These are phyloP conservation scores for Cerrena zonata DNA, from an alignment of 1,284 basidiomycete genomes.

Conservation along the genomic window DNA sequence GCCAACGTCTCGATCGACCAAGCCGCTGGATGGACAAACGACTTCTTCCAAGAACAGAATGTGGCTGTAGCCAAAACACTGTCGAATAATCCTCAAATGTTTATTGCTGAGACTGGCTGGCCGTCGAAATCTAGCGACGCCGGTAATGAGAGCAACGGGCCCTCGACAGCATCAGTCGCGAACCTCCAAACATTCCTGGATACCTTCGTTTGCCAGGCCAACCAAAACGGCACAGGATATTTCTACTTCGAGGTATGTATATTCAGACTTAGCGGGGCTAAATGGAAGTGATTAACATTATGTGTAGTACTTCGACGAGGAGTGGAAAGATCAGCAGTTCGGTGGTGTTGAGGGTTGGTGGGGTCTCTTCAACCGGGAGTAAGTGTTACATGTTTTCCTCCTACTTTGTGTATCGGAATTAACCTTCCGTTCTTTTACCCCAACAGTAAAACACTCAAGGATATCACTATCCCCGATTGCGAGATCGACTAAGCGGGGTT, in stretches of 20 bases:
- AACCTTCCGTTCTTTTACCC: constrained; percentile 14
- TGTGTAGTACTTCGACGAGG: constrained; percentile 73
- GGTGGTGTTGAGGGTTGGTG: constrained; percentile 82
- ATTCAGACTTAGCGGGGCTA: background rate
- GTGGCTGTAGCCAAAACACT: constrained; percentile 42
- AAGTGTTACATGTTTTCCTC: constrained; percentile 17
- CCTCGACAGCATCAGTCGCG: constrained; percentile 58
- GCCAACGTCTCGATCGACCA: constrained; percentile 64
- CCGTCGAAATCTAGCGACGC: constrained; percentile 68
- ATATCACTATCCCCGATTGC: constrained; percentile 26
- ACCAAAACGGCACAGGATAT: constrained; percentile 74
- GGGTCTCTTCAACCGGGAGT: constrained; percentile 63
- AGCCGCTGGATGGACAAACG: constrained; percentile 64
- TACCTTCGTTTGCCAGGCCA: constrained; percentile 84
- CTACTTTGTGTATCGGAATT: background rate
- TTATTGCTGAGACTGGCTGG: constrained; percentile 93
- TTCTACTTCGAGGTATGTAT: constrained; percentile 72
- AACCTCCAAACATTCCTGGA: constrained; percentile 77
- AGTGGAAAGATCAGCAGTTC: constrained; percentile 72
- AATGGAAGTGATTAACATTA: background rate
- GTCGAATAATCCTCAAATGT: constrained; percentile 71
- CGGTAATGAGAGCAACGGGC: constrained; percentile 55
- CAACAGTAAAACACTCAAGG: constrained; percentile 30
- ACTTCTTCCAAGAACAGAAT: constrained; percentile 56
- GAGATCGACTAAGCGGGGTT: constrained; percentile 10